phyloP scores from a whole-genome alignment of 2,329 filamentous ascomycete species.

The Stylonectria norvegica region DNA sequence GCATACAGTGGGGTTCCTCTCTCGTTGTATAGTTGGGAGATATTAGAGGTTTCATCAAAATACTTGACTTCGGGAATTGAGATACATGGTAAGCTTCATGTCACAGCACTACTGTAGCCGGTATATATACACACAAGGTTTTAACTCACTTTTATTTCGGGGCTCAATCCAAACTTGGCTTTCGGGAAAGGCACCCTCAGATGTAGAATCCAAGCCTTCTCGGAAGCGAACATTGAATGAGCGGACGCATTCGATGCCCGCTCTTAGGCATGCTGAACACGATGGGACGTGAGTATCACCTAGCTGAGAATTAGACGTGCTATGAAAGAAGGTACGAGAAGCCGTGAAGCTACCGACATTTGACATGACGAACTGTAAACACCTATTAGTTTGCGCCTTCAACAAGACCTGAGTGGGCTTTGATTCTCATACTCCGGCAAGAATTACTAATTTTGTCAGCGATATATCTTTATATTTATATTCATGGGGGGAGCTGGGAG shows the following conservation, averaged over 20 bases:
- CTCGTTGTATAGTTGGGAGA: conserved; percentile 7
- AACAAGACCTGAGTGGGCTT: background rate
- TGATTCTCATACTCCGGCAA: background rate
- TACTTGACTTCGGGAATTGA: conserved; percentile 7
- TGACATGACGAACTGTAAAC: conserved; percentile 10
- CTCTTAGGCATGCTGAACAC: conserved; percentile 12
- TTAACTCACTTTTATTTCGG: conserved; percentile 1
- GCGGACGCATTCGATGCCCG: conserved; percentile 14
- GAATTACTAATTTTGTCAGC: background rate
- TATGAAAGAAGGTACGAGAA: background rate
- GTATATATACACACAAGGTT: too few relatives aligned
- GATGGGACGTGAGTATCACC: conserved; percentile 15
- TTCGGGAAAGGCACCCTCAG: conserved; percentile 6
- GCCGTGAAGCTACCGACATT: conserved; percentile 3
- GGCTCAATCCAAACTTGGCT: conserved; percentile 9
- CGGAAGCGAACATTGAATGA: conserved; percentile 17
- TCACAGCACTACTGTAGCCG: background rate
- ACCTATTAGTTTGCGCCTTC: background rate
- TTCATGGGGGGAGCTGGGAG: background rate
- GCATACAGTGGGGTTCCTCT: background rate
- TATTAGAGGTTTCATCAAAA: conserved; percentile 8
- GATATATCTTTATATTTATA: background rate
- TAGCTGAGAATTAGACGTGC: background rate
- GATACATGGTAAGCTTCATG: background rate
- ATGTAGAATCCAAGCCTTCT: conserved; percentile 9